Base-by-base conservation (phyloP, 345 rosid species). In the Gossypium ekmanianum region DNA sequence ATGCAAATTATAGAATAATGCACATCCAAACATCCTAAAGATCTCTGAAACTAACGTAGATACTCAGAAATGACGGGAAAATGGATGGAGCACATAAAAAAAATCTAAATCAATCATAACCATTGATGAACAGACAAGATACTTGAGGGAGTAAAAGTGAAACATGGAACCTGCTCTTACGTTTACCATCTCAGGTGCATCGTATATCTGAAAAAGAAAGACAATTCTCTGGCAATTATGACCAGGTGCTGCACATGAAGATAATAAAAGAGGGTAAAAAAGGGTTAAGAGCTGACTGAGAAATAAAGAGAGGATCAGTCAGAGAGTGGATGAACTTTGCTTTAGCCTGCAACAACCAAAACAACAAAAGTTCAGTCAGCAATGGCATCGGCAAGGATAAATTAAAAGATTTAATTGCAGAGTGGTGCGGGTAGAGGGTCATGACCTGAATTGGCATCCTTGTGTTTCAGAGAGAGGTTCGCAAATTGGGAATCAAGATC, bases 401-500 rank as follows among this genome's bases (percentile, higher is more conserved):
- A 57, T 48, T 22, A 3, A 22, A 57, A 27, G 71, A 76, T 63
- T 87, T 89, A 91, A 78, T 79, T 87, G 80, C 73, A 90, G 77
- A 87, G 84, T 14, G 88, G 81, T 78, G 91, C 88, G 76, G 84
- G 84, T 72, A 87, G 89, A 74, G 88, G 73, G 72, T 92, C 95
- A 58, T 76, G 86, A 68, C 90, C 86, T 68, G 88, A 73, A 80
- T 75, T 88, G 62, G 90, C 77, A 76, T 92, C 94, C 79, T 88
- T 93, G 41, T 84, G 86, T 66, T 86, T 92, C 77, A 93, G 68
- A 55, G 99, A 92, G 75, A 93, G 97, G 80, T 82, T 89, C 44
- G 87, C 86, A 77, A 96, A 88, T 81, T 89, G 97, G 78, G 97
- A 89, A 65, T 96, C 98, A 3, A 93, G 87, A 79, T 93, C 99